Conservation (phyloP, 495 filamentous ascomycete genomes). For the Barbatosphaeria neglecta region DNA sequence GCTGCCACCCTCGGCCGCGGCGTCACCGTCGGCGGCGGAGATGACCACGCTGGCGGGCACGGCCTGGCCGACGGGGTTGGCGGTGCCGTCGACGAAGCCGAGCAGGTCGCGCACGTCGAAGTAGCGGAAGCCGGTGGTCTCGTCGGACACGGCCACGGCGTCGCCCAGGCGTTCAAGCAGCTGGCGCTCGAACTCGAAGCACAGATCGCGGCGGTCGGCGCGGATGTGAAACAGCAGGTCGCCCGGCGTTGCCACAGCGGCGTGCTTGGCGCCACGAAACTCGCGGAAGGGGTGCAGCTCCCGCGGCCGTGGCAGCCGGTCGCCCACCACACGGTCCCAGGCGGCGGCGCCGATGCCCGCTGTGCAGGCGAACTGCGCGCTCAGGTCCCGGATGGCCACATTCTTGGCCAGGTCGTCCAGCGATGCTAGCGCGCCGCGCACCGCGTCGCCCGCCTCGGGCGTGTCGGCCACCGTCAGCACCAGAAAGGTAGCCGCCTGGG, state of each 20-base stretch:
- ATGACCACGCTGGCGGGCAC: conserved; percentile 33
- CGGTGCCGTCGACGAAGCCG: conserved; percentile 49
- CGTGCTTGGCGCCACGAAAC: conserved; percentile 32
- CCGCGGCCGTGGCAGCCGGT: conserved; percentile 26
- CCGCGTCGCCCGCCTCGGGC: conserved; percentile 18
- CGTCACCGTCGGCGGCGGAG: conserved; percentile 35
- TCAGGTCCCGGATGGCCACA: conserved; percentile 39
- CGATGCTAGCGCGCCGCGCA: conserved; percentile 33
- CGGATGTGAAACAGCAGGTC: conserved; percentile 49
- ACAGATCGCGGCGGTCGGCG: conserved; percentile 43
- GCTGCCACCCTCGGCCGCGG: conserved; percentile 30
- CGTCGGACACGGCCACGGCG: conserved; percentile 34
- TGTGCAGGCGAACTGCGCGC: conserved; percentile 37
- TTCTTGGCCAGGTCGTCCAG: conserved; percentile 40
- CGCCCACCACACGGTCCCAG: conserved; percentile 33
- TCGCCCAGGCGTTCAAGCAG: conserved; percentile 37
- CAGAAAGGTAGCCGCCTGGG: conserved; percentile 40
- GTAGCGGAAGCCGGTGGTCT: conserved; percentile 46
- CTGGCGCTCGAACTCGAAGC: conserved; percentile 46
- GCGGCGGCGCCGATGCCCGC: conserved; percentile 41
- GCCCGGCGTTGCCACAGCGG: conserved; percentile 40
- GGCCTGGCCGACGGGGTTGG: conserved; percentile 41
- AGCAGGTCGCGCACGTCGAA: conserved; percentile 48
- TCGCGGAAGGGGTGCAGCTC: conserved; percentile 42
- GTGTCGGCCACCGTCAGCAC: conserved; percentile 27